Percentiles rank a stretch among this genome's conserved stretches.
Conservation (phyloP, 1,139 yeast genomes). For the Saccharomycopsis phalli region DNA sequence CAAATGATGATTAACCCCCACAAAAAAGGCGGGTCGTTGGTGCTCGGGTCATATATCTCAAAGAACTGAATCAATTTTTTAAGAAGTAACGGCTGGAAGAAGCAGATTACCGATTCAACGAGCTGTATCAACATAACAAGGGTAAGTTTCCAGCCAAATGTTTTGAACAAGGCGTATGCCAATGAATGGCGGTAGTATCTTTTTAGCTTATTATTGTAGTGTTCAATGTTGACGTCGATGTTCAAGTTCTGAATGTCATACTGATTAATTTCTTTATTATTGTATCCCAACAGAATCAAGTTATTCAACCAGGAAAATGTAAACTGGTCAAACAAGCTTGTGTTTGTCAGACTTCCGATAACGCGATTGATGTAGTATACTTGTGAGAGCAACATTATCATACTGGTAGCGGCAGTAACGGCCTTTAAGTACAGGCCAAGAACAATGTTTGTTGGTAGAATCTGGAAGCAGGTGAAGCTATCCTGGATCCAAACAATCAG, state of each 20-base stretch:
- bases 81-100: conserved; percentile 52
- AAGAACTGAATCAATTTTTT: conserved; percentile 42
- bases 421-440: neutral
- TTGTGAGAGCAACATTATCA: neutral
- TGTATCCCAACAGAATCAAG: conserved; percentile 5
- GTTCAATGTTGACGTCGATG: conserved; percentile 34
- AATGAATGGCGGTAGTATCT: conserved; percentile 24
- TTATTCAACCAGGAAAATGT: conserved; percentile 17
- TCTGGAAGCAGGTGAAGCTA: neutral
- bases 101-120: conserved; percentile 36
- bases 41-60: conserved; percentile 24
- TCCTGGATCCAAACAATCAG: neutral
- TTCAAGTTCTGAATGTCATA: conserved; percentile 46
- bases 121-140: conserved; percentile 39
- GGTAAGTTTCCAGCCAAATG: conserved; percentile 40
- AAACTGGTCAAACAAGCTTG: neutral
- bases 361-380: neutral
- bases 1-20: conserved; percentile 44
- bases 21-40: conserved; percentile 30
- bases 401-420: neutral
- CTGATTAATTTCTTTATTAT: neutral
- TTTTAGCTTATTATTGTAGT: conserved; percentile 28
- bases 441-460: neutral
- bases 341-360: neutral
- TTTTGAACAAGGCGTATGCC: conserved; percentile 33